Conservation (phyloP, 164 flowering plant species). For the Buxus sempervirens region DNA sequence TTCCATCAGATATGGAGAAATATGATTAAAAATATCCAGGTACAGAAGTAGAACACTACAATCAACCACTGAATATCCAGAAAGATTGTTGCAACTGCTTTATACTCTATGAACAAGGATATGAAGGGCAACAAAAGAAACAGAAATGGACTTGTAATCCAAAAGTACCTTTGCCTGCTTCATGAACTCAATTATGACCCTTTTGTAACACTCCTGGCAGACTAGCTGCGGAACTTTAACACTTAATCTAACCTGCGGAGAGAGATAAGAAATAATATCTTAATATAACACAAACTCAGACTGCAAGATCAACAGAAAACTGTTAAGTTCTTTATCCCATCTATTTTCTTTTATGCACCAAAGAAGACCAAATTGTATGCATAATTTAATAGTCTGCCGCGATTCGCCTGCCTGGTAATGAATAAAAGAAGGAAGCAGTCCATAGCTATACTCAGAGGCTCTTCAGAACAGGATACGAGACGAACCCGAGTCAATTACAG, state of each 20-base stretch:
- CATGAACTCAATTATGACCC: constrained; percentile 56
- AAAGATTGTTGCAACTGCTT: too few relatives aligned
- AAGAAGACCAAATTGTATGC: too few relatives aligned
- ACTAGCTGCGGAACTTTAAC: constrained; percentile 70
- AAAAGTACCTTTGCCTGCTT: constrained; percentile 61
- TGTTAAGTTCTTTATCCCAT: not conserved
- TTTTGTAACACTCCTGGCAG: constrained; percentile 70
- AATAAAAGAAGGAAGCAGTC: too few relatives aligned
- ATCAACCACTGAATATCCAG: not conserved
- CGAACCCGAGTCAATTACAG: too few relatives aligned
- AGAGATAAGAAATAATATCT: not conserved
- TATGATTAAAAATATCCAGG: not conserved
- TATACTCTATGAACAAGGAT: too few relatives aligned
- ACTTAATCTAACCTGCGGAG: constrained; percentile 62
- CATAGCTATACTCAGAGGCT: too few relatives aligned
- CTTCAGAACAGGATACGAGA: too few relatives aligned
- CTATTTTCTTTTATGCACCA: too few relatives aligned
- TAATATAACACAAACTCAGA: not conserved
- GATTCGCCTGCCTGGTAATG: too few relatives aligned
- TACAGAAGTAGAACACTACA: not conserved
- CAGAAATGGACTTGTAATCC: not conserved
- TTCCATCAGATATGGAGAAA: not conserved
- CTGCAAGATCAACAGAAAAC: too few relatives aligned
- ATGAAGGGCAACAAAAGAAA: too few relatives aligned
- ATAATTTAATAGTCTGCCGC: too few relatives aligned